These are phyloP conservation scores for Fusarium brevicatenulatum DNA, from an alignment of 2,329 filamentous ascomycete species.

Conservation along the genomic window DNA sequence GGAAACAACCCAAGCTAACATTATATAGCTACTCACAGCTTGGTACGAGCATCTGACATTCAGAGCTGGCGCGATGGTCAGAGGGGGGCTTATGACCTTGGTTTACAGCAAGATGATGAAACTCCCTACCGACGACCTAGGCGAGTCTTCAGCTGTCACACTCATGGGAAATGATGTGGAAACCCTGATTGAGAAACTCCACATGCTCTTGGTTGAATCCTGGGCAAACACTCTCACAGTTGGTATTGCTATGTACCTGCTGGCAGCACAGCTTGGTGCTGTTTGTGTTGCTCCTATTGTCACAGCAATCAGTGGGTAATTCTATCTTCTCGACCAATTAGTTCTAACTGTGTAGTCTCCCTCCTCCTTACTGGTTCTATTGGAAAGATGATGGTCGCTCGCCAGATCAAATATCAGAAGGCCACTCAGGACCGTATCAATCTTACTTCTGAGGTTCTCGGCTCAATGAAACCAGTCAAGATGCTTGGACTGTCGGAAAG, in stretches of 20 bases:
- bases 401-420: conserved; percentile 47
- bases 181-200: conserved; percentile 43
- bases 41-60: conserved; percentile 50
- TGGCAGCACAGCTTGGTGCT: conserved; percentile 47
- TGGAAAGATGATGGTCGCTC: conserved; percentile 43
- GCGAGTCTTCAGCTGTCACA: conserved; percentile 44
- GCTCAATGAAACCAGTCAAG: conserved; percentile 49
- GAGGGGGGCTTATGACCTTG: conserved; percentile 46
- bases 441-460: conserved; percentile 47
- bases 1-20: neutral
- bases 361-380: conserved; percentile 34
- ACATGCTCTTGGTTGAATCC: conserved; percentile 45
- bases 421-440: conserved; percentile 49
- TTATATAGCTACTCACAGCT: conserved; percentile 35
- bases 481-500: conserved; percentile 48
- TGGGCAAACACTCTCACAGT: conserved; percentile 48
- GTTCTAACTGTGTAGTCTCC: conserved; percentile 30
- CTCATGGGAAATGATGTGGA: conserved; percentile 50
- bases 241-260: conserved; percentile 46
- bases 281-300: conserved; percentile 49
- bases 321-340: accelerated
- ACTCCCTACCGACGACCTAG: conserved; percentile 41
- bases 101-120: conserved; percentile 47
- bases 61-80: conserved; percentile 45
- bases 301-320: conserved; percentile 44